A percentile compares a stretch with the other conserved stretches of the same genome.
Evolutionary conservation across 352 stramenopile genomes (phyloP).

Genomic region (Plasmopara viticola): DNA sequence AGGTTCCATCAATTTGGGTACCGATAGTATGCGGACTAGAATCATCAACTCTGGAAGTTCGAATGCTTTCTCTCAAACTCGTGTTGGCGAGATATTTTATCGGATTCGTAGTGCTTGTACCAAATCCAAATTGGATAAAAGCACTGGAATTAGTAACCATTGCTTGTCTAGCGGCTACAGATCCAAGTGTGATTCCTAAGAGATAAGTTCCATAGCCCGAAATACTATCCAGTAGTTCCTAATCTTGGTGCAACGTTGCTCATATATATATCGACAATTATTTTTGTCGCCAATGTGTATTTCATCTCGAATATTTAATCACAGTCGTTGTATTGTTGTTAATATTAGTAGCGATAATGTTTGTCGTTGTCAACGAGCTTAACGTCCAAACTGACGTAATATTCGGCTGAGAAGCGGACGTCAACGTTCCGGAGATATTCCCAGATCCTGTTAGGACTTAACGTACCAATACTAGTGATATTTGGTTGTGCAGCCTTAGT

Average conservation of each 20-base stretch:
- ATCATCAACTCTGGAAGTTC: slow-evolving; percentile 1
- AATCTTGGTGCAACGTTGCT: no score
- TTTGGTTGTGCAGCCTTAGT: background rate
- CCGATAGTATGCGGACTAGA: slow-evolving; percentile 1
- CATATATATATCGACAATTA: no score
- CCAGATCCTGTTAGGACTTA: background rate
- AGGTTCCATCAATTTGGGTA: slow-evolving; percentile 1
- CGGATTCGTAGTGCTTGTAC: background rate
- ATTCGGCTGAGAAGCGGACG: background rate
- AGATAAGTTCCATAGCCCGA: no score
- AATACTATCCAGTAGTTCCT: background rate
- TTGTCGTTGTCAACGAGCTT: background rate
- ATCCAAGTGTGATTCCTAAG: no score
- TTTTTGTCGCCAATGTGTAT: no score
- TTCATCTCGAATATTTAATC: no score
- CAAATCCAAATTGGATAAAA: no score
- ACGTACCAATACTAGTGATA: background rate
- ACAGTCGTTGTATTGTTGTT: no score
- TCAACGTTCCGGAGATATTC: background rate
- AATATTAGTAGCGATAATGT: background rate
- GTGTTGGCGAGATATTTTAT: background rate
- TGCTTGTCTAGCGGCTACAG: no score
- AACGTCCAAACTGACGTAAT: background rate
- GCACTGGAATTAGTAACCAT: no score
- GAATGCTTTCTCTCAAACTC: background rate